phyloP scores from a whole-genome alignment of 495 filamentous ascomycete genomes.

The Aspergillus taichungensis region DNA sequence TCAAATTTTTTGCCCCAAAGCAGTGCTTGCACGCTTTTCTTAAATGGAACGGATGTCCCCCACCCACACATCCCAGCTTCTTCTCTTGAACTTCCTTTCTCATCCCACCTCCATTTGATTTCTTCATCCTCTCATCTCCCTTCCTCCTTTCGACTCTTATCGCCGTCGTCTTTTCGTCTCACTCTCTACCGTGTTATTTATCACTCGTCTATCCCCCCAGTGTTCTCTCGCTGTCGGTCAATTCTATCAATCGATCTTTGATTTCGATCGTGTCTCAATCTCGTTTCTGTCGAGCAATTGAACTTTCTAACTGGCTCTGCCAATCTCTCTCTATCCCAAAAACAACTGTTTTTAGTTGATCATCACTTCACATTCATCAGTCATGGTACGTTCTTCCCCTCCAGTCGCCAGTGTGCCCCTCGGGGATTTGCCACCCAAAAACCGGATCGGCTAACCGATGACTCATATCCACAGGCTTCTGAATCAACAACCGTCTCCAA shows the following conservation, averaged over 20 bases:
- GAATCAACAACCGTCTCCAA: slow-evolving; percentile 55
- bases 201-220: too few relatives aligned
- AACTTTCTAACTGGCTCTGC: background rate
- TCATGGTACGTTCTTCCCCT: slow-evolving; percentile 28
- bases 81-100: slow-evolving; percentile 13
- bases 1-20: background rate
- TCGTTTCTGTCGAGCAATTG: background rate
- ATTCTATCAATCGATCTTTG: background rate
- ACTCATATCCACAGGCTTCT: slow-evolving; percentile 25
- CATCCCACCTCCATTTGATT: slow-evolving; percentile 4
- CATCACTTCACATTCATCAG: slow-evolving; percentile 33
- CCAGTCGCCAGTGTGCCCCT: slow-evolving; percentile 6
- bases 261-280: background rate
- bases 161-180: slow-evolving; percentile 2
- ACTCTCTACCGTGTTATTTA: too few relatives aligned
- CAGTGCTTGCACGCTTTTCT: slow-evolving; percentile 1
- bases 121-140: slow-evolving; percentile 3
- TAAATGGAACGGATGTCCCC: slow-evolving; percentile 13
- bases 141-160: slow-evolving; percentile 6
- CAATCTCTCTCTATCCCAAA: too few relatives aligned
- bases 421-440: background rate
- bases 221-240: background rate
- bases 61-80: slow-evolving; percentile 12
- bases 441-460: slow-evolving; percentile 2
- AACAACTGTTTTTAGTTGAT: slow-evolving; percentile 21